Percentiles rank a stretch among this genome's conserved stretches.
These are phyloP conservation scores for Candida argentea DNA, from an alignment of 805 yeast species.

Conservation along the genomic window DNA sequence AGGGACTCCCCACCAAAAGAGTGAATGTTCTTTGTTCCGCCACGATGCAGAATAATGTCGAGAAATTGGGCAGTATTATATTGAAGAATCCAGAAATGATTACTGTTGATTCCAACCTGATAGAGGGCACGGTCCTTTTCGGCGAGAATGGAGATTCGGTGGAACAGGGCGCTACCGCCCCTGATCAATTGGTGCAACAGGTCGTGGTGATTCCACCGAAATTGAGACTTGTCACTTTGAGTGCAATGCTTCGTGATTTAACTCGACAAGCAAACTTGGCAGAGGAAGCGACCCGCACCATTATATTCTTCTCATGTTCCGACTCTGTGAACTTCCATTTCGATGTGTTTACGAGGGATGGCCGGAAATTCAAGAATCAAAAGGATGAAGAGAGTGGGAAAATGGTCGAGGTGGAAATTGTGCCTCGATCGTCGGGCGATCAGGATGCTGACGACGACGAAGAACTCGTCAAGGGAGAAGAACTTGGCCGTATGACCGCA, in stretches of 20 bases:
- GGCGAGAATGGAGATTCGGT: slow-evolving; percentile 11
- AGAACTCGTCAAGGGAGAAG: slow-evolving; percentile 13
- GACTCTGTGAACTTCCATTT: slow-evolving; percentile 96
- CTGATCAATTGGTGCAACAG: slow-evolving; percentile 82
- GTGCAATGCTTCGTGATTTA: slow-evolving; percentile 50
- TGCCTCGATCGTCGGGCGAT: no score
- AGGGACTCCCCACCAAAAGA: slow-evolving; percentile 56
- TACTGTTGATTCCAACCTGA: slow-evolving; percentile 21
- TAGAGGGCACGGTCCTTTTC: slow-evolving; percentile 19
- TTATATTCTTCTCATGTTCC: slow-evolving; percentile 87
- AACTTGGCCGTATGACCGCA: slow-evolving; percentile 38
- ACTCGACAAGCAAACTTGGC: slow-evolving; percentile 4
- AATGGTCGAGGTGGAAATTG: slow-evolving; percentile 9
- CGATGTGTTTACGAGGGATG: slow-evolving; percentile 56
- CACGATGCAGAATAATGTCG: slow-evolving; percentile 73
- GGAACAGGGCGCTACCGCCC: slow-evolving; percentile 41
- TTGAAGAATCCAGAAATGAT: slow-evolving; percentile 68
- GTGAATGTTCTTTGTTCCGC: slow-evolving; percentile 89
- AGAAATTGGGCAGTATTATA: slow-evolving; percentile 70
- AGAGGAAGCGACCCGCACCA: slow-evolving; percentile 40
- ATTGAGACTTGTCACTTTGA: slow-evolving; percentile 71
- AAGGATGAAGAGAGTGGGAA: slow-evolving; percentile 16
- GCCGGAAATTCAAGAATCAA: slow-evolving; percentile 28
- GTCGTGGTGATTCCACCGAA: slow-evolving; percentile 87
- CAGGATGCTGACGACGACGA: slow-evolving; percentile 10